Conservation (phyloP, 345 rosid species). For the Adansonia digitata region DNA sequence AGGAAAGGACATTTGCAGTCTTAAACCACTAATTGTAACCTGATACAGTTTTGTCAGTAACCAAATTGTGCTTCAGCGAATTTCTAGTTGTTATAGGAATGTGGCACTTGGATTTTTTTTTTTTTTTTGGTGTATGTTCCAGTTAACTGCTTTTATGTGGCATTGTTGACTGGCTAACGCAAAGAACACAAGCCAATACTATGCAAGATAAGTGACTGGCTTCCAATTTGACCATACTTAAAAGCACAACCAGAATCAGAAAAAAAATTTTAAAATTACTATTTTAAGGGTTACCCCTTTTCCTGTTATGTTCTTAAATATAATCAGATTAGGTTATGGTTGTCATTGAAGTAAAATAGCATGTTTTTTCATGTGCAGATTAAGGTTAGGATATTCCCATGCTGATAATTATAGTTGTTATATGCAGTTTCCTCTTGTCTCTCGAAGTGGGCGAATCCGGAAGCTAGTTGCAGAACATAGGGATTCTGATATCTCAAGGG, state of each 20-base stretch:
- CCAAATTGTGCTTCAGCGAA: neutral
- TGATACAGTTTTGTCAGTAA: neutral
- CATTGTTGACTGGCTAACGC: neutral
- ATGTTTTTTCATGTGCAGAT: neutral
- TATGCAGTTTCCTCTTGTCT: slow-evolving; percentile 88
- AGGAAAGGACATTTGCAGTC: neutral
- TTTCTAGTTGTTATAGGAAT: neutral
- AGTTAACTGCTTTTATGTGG: neutral
- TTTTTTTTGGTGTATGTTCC: neutral
- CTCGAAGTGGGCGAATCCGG: slow-evolving; percentile 81
- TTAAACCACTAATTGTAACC: neutral
- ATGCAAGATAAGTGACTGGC: neutral
- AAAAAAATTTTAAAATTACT: neutral
- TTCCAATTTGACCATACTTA: neutral
- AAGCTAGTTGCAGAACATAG: slow-evolving; percentile 81
- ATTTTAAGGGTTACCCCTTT: neutral
- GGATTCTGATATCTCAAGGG: slow-evolving; percentile 79
- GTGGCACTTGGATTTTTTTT: neutral
- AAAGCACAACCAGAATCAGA: neutral
- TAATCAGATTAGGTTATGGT: neutral
- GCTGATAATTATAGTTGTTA: neutral
- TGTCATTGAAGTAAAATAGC: neutral
- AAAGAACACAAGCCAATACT: neutral
- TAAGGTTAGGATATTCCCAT: neutral
- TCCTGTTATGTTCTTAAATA: neutral